These are phyloP conservation scores for Przewalskia tangutica DNA, from an alignment of 257 asterid species.

Conservation along the genomic window DNA sequence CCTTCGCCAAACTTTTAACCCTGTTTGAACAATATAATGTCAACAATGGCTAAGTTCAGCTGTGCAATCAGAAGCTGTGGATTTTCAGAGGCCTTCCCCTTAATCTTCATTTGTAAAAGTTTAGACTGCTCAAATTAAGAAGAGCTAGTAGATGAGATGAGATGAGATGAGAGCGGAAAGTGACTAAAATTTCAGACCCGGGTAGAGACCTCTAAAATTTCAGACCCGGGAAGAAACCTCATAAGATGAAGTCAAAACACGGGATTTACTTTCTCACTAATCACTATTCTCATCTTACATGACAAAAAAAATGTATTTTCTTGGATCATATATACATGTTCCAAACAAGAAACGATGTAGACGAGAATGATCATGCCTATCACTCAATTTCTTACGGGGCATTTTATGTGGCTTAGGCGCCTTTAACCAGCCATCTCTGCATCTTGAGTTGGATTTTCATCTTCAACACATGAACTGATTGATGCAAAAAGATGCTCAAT, in stretches of 20 bases:
- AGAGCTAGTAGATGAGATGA: neutral
- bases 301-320: neutral
- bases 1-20: neutral
- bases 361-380: neutral
- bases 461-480: constrained; percentile 23
- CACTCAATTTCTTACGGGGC: neutral
- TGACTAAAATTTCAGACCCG: neutral
- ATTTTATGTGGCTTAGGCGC: neutral
- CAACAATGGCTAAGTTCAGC: neutral
- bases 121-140: neutral
- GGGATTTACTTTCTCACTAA: neutral
- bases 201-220: too few species aligned
- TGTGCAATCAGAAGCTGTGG: neutral
- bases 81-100: neutral
- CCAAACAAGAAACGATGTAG: neutral
- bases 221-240: neutral
- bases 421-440: constrained; percentile 59
- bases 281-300: neutral
- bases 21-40: neutral
- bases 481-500: constrained; percentile 70
- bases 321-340: neutral
- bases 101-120: neutral
- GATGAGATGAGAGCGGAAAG: neutral
- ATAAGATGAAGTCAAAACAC: neutral
- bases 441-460: constrained; percentile 27